Evolutionary conservation across 768 basidiomycete genomes (phyloP).

Genomic region (Tylopilus felleus): DNA sequence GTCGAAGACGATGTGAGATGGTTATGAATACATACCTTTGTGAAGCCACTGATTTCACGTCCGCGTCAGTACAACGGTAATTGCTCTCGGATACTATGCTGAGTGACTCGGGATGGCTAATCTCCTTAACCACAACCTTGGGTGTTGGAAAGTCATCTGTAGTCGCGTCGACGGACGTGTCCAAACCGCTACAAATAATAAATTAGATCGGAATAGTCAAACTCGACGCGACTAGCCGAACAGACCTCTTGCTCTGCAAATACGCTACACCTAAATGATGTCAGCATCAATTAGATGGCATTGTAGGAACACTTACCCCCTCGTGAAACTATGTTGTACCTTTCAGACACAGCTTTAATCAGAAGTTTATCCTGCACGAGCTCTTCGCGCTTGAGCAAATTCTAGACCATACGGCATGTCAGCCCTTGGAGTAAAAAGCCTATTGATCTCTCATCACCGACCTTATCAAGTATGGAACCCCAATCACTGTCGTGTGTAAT

Average conservation of each 20-base stretch:
- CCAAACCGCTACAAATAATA: background rate
- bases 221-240: background rate
- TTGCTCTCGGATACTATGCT: conserved; percentile 24
- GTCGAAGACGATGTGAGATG: background rate
- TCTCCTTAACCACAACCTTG: background rate
- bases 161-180: background rate
- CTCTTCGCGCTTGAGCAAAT: conserved; percentile 8
- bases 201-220: background rate
- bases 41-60: background rate
- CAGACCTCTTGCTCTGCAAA: conserved; percentile 15
- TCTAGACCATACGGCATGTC: conserved; percentile 2
- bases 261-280: conserved; percentile 17
- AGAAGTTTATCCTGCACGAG: conserved; percentile 11
- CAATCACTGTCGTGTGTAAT: conserved; percentile 25
- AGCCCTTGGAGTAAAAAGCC: background rate
- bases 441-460: background rate
- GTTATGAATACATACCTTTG: conserved; percentile 9
- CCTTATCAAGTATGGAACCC: conserved; percentile 18
- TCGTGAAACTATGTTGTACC: conserved; percentile 2
- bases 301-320: conserved; percentile 10
- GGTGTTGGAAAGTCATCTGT: background rate
- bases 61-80: conserved; percentile 18
- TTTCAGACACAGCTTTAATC: conserved; percentile 10
- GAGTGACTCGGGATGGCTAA: conserved; percentile 7
- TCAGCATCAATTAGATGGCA: background rate